A percentile compares a stretch with the other conserved stretches of the same genome.
Evolutionary conservation across 1,284 basidiomycete species (phyloP).

Genomic region (Ganoderma resinaceum): DNA sequence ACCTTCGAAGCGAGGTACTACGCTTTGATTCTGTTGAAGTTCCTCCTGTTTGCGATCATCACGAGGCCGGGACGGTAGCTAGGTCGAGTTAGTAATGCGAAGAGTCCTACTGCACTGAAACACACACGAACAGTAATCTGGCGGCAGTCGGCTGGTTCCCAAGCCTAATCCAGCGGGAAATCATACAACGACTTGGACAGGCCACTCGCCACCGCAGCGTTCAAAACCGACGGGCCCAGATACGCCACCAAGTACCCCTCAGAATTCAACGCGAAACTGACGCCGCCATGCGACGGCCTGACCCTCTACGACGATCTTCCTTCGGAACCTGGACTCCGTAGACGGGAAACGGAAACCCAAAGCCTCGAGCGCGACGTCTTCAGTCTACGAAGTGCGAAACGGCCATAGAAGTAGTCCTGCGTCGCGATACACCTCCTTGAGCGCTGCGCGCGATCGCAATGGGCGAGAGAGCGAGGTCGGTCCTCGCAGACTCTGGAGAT

Average conservation of each 20-base stretch:
- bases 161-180: too few relatives aligned
- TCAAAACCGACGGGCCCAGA: slow-evolving; percentile 47
- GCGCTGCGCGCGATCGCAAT: too few relatives aligned
- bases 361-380: slow-evolving; percentile 49
- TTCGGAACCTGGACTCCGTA: slow-evolving; percentile 47
- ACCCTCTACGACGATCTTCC: slow-evolving; percentile 36
- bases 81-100: too few relatives aligned
- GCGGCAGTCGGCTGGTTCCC: background rate
- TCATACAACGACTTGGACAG: background rate
- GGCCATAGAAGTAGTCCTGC: slow-evolving; percentile 36
- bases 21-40: slow-evolving; percentile 48
- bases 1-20: slow-evolving; percentile 43
- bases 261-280: slow-evolving; percentile 61
- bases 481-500: slow-evolving; percentile 56
- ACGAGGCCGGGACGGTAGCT: too few relatives aligned
- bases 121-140: slow-evolving; percentile 21
- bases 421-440: slow-evolving; percentile 39
- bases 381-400: slow-evolving; percentile 43
- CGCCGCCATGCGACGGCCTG: slow-evolving; percentile 49
- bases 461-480: too few relatives aligned
- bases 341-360: slow-evolving; percentile 54
- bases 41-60: too few relatives aligned
- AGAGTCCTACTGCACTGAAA: too few relatives aligned
- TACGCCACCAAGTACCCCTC: slow-evolving; percentile 59
- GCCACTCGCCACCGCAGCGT: slow-evolving; percentile 27